Percentiles rank a stretch among this genome's conserved stretches.
Evolutionary conservation across 2,329 filamentous ascomycete species (phyloP).

Genomic region (Akanthomyces dipterigenus): DNA sequence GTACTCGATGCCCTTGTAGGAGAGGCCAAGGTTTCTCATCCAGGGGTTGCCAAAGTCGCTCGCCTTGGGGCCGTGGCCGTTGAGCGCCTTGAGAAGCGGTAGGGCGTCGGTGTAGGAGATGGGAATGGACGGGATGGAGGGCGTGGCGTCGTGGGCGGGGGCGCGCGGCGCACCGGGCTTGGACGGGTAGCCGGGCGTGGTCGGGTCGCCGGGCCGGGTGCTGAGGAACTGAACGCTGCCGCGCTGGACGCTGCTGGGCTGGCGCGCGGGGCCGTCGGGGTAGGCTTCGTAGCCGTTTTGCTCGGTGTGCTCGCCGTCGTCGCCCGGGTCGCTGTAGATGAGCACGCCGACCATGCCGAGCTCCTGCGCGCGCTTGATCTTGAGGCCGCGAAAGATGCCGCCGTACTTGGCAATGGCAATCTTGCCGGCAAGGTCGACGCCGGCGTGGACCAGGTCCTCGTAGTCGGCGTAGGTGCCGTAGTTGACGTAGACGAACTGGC

Average conservation of each 20-base stretch:
- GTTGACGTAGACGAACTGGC: conserved; percentile 80
- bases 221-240: conserved; percentile 81
- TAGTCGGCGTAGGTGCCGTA: conserved; percentile 84
- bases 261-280: conserved; percentile 77
- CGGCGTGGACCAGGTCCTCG: conserved; percentile 69
- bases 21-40: conserved; percentile 63
- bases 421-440: conserved; percentile 72
- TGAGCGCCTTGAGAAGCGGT: conserved; percentile 82
- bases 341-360: conserved; percentile 81
- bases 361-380: conserved; percentile 87
- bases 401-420: conserved; percentile 86
- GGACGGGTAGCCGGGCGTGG: conserved; percentile 88
- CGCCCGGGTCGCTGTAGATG: conserved; percentile 82
- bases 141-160: conserved; percentile 62
- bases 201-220: conserved; percentile 66
- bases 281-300: conserved; percentile 74
- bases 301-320: conserved; percentile 76
- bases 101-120: conserved; percentile 84
- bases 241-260: conserved; percentile 84
- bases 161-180: conserved; percentile 79
- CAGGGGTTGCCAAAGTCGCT: conserved; percentile 67
- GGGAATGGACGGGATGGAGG: conserved; percentile 83
- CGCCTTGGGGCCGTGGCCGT: conserved; percentile 76
- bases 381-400: conserved; percentile 78
- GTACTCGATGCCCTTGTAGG: conserved; percentile 76